Percentiles rank a stretch among this genome's conserved stretches.
Conservation (phyloP, 1,139 yeast genomes). For the Pichia sorboxylosa region DNA sequence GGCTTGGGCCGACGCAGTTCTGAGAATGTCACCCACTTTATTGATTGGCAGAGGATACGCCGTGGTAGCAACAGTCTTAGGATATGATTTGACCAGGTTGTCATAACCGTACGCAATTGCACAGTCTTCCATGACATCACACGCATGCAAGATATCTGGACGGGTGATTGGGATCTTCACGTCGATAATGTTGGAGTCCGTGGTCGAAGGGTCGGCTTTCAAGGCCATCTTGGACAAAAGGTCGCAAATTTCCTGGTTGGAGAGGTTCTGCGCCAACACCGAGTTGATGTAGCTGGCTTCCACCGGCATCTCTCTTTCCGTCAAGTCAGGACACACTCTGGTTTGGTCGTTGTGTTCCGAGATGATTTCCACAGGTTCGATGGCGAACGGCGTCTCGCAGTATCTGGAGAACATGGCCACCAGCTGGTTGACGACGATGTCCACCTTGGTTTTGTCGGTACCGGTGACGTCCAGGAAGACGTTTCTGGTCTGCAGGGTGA, state of each 20-base stretch:
- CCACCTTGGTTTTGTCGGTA: constrained; percentile 87
- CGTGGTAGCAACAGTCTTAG: constrained; percentile 66
- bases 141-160: constrained; percentile 90
- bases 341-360: constrained; percentile 75
- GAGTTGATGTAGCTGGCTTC: constrained; percentile 84
- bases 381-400: constrained; percentile 61
- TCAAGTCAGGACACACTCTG: constrained; percentile 64
- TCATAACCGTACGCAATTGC: constrained; percentile 95
- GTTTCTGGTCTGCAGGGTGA: constrained; percentile 71
- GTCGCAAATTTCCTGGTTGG: constrained; percentile 55
- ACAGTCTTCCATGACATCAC: constrained; percentile 98
- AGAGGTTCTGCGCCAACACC: constrained; percentile 68
- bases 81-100: constrained; percentile 73
- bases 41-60: constrained; percentile 87
- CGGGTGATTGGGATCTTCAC: constrained; percentile 86
- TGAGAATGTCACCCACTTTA: constrained; percentile 80
- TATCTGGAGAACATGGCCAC: constrained; percentile 94
- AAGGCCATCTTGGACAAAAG: constrained; percentile 77
- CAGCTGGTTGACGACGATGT: constrained; percentile 78
- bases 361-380: constrained; percentile 81
- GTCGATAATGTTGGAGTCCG: constrained; percentile 43
- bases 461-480: constrained; percentile 93
- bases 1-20: constrained; percentile 86
- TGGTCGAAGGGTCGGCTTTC: constrained; percentile 42
- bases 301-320: constrained; percentile 58